Percentiles rank a stretch among this genome's conserved stretches.
Conservation (phyloP, 78 protist genomes). For the Mastigamoeba balamuthi region DNA sequence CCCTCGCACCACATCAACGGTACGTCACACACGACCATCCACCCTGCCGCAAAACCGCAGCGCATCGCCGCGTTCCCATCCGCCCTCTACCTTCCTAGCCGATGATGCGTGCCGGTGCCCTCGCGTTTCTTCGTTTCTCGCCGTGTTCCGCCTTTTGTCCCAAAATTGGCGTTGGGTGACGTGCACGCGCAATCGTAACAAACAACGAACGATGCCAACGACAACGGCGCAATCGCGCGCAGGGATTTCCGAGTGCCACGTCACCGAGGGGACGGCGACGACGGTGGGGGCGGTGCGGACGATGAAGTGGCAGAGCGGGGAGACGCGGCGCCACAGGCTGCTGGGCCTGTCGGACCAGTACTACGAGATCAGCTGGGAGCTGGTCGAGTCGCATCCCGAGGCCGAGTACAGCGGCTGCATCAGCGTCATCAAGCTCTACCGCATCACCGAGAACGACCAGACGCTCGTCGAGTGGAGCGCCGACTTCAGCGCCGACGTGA, state of each 20-base stretch:
- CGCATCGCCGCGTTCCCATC: not conserved
- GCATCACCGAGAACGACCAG: not conserved
- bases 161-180: not conserved
- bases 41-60: too few species aligned
- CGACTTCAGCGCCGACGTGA: not conserved
- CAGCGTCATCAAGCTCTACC: not conserved
- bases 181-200: not conserved
- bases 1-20: not conserved
- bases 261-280: too few species aligned
- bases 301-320: conserved; percentile 23
- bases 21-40: too few species aligned
- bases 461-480: conserved; percentile 2
- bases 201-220: not conserved
- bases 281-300: conserved; percentile 16
- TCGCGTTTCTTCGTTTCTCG: too few species aligned
- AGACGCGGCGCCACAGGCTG: conserved; percentile 7
- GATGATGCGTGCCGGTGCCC: not conserved
- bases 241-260: too few species aligned
- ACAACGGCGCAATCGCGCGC: not conserved
- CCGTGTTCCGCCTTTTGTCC: not conserved
- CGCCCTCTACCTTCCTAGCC: not conserved
- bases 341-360: conserved; percentile 15
- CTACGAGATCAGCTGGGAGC: not conserved
- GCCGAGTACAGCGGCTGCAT: not conserved
- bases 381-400: not conserved